phyloP scores from a whole-genome alignment of 305 asterid species.

The Fraxinus ornus region DNA sequence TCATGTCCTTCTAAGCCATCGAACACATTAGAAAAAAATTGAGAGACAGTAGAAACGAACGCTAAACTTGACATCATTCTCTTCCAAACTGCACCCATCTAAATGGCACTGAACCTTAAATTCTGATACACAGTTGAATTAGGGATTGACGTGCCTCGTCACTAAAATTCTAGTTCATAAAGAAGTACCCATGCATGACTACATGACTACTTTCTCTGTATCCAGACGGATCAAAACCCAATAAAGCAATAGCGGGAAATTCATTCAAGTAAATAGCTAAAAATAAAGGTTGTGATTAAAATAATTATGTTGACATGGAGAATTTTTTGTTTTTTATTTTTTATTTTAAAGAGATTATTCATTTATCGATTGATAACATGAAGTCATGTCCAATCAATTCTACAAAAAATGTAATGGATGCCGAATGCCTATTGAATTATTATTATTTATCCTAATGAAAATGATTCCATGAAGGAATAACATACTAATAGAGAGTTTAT shows the following conservation, averaged over 20 bases:
- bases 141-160: neutral
- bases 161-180: neutral
- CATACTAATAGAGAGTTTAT: too few relatives aligned
- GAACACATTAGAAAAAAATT: neutral
- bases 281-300: neutral
- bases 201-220: neutral
- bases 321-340: too few relatives aligned
- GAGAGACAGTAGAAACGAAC: neutral
- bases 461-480: too few relatives aligned
- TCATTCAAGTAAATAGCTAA: neutral
- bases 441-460: too few relatives aligned
- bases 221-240: neutral
- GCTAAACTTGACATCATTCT: neutral
- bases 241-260: neutral
- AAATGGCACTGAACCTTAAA: neutral
- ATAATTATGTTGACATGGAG: neutral
- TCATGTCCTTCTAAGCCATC: neutral
- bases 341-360: too few relatives aligned
- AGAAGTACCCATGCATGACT: neutral
- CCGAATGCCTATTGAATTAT: too few relatives aligned
- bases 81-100: neutral
- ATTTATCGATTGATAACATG: too few relatives aligned
- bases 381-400: too few relatives aligned
- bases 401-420: too few relatives aligned
- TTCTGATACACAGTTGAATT: neutral